Evolutionary conservation across 176 grass and related monocot genomes (phyloP).

Genomic region (Musa acuminata): DNA sequence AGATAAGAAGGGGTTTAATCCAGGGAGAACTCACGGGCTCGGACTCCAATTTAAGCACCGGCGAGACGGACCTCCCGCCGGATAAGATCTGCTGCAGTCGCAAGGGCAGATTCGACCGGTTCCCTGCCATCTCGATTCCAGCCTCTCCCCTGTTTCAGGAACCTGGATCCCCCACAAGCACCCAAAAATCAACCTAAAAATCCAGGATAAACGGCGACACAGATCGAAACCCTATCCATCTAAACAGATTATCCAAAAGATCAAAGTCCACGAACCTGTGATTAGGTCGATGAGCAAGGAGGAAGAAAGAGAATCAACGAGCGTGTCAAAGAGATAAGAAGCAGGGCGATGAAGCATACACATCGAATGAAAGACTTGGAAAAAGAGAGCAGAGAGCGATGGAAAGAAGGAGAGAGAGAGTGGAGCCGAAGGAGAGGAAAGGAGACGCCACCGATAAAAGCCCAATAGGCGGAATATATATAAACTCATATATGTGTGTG

Average conservation of each 20-base stretch:
- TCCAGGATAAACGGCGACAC: not conserved
- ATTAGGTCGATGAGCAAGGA: constrained; percentile 1
- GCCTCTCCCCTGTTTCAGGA: constrained; percentile 39
- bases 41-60: constrained; percentile 76
- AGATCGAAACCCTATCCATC: not conserved
- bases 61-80: constrained; percentile 52
- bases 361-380: constrained; percentile 31
- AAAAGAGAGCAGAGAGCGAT: constrained; percentile 4
- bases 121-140: constrained; percentile 55
- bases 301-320: not conserved
- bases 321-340: constrained; percentile 13
- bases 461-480: too few relatives aligned
- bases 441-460: not conserved
- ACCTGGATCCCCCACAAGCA: constrained; percentile 13
- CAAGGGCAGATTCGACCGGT: constrained; percentile 75
- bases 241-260: not conserved
- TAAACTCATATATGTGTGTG: too few relatives aligned
- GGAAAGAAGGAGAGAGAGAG: not conserved
- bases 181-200: constrained; percentile 10
- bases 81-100: constrained; percentile 92
- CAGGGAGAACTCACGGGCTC: constrained; percentile 51
- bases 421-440: not conserved
- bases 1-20: not conserved
- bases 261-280: not conserved
- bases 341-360: constrained; percentile 25